Evolutionary conservation across 1,284 basidiomycete genomes (phyloP), one percentile per base, ranked within the genome.

Genomic region (Leccinum subrobustum): DNA sequence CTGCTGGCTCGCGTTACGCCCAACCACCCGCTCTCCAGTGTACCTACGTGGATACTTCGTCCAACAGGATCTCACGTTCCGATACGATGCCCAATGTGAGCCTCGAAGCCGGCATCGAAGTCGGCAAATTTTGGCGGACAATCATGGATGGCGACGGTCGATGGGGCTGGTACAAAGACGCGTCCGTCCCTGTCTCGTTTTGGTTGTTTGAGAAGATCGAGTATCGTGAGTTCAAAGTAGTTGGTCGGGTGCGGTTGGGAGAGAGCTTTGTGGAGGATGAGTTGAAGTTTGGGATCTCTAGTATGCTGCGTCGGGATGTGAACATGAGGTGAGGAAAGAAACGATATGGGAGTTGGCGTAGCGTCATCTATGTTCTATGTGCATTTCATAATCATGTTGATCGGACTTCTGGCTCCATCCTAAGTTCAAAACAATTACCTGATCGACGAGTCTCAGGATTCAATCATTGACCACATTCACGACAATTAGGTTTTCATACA

Each of bases 121-220:
- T 74, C 6, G 69, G 64, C 20, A 25, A 27, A 35, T 58, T 18
- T 2, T 75, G 73, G 70, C 60, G 57, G 27, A 63, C 58, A 35
- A 56, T 39, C 16, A 37, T 18, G 33, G 37, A 65, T 3, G 52
- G 47, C 4, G 63, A 73, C 7, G 62, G 67, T 18, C 51, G 55
- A 11, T 68, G 69, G 64, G 70, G 70, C 27, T 76, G 75, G 76
- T 72, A 65, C 48, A 58, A 56, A 53, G 66, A 68, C 18, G 70
- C 61, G 31, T 75, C 68, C 60, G 60, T 75, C 5, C 75, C 76
- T 2, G 58, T 77, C 33, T 74, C 75, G 0, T 33, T 71, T 3
- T 55, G 62, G 14, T 54, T 77, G 37, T 76, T 77, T 51, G 64
- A 74, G 23, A 75, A 69, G 66, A 57, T 61, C 29, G 75, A 77